Evolutionary conservation across 768 basidiomycete genomes (phyloP), one percentile per base, ranked within the genome.

Genomic region (Suillus cothurnatus): DNA sequence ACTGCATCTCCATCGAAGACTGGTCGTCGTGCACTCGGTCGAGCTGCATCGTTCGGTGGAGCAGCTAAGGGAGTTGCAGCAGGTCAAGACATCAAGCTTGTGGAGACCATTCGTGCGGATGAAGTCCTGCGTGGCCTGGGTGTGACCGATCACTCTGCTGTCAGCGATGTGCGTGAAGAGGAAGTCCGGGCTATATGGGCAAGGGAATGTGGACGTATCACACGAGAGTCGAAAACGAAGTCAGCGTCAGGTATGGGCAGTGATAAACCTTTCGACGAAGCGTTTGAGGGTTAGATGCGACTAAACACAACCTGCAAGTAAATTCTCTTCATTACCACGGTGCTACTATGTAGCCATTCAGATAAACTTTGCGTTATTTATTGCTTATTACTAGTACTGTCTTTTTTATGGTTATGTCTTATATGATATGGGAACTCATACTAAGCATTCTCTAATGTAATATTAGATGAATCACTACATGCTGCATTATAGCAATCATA

Each of bases 71-170:
- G 66, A 31, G 61, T 62, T n/a, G 38, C 73, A 2, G 71, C 70
- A 52, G 71, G 75, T 52, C 86, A 88, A 58, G 83, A 90, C 26
- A 65, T 78, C 31, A 80, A 78, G 57, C 79, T 93, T 41, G 84
- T 82, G 3, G 82, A 86, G n/a, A 87, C 87, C 31, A 81, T 92
- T 34, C 84, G 89, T 71, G 77, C 77, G 4, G 90, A 90, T 38
- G 92, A 93, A 69, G 81, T 92, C 6, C 75, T 88, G n/a, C 84
- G 90, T 50, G 91, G 90, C 0, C 72, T 93, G 43, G 91, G 91
- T 14, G 79, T 89, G 19, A 34, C 70, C 26, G 75, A 72, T 11
- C 34, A 41, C 11, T 36, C 64, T 14, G 58, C 67, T 19, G 63
- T 68, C 7, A 62, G 68, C 15, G 81, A 84, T 60, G 76, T 77